Base-by-base conservation (phyloP, 257 asterid genomes). In the Solanum dulcamara region DNA sequence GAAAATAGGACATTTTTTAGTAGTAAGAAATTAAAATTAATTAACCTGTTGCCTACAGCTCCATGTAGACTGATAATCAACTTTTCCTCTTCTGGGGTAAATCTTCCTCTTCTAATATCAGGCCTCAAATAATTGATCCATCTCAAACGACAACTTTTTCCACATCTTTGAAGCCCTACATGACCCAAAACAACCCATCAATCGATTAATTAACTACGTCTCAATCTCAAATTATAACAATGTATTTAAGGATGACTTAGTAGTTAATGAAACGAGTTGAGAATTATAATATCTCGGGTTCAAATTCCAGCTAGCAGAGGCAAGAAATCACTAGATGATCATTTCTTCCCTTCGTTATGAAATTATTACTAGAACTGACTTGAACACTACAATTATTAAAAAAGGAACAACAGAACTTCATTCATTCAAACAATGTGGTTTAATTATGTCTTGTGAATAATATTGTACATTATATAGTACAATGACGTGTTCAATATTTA, bases 91-190 rank as follows among this genome's bases (percentile, higher is more conserved):
- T 96, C 98, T 0, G 92, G 94, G 2, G 96, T 93, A 89, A 96
- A 96, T 89, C 98, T 91, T 74, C 99, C 99, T 83, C 99, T 86
- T 89, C 99, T 89, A 17, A 96, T 96, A 75, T 96, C 99, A 1
- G 99, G 99, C 86, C 99, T 92, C 88, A 96, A 85, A 84, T 96
- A 96, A n/a, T 96, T 96, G 85, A 96, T 94, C 99, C 99, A 96
- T 85, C 99, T 92, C 89, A 96, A 81, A 1, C 99, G 90, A 85
- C 99, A 96, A 85, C 99, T 96, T 88, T 96, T 96, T 9, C 99
- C 98, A 71, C 99, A 96, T 91, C 99, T 92, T 83, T 96, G 97
- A 84, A 96, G 95, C 59, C 99, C 98, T 96, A 86, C 15, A 79
- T 1, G 26, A 22, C 15, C 81, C 24, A 44, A 40, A 75, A 70